These are phyloP conservation scores for Penstemon newberryi DNA, from an alignment of 257 asterid genomes.

Conservation along the genomic window DNA sequence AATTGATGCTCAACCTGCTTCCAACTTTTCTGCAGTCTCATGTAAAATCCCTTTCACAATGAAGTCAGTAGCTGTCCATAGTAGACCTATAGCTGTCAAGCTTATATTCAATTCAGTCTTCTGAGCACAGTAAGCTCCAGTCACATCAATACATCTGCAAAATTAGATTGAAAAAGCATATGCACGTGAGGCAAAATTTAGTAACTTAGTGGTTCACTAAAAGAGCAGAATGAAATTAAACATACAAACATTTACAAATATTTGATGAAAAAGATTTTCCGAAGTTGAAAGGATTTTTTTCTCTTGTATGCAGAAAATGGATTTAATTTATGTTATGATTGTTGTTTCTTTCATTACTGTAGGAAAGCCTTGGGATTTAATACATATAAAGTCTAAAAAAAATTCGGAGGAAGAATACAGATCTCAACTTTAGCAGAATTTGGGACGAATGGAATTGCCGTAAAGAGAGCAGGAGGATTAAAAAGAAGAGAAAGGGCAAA, in stretches of 20 bases:
- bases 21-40: constrained; percentile 50
- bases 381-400: too few relatives aligned
- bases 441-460: too few relatives aligned
- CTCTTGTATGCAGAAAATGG: constrained; percentile 13
- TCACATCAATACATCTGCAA: constrained; percentile 90
- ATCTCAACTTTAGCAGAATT: too few relatives aligned
- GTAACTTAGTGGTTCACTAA: constrained; percentile 4
- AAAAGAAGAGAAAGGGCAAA: too few relatives aligned
- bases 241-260: not conserved
- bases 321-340: constrained; percentile 1
- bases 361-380: too few relatives aligned
- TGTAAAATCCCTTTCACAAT: constrained; percentile 66
- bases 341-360: constrained; percentile 6
- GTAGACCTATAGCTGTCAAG: constrained; percentile 89
- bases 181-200: constrained; percentile 23
- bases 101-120: constrained; percentile 91
- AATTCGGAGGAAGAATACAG: too few relatives aligned
- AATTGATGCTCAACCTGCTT: constrained; percentile 51
- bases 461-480: too few relatives aligned
- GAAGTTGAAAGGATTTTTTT: constrained; percentile 17
- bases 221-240: constrained; percentile 1
- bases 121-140: constrained; percentile 95
- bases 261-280: not conserved
- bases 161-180: constrained; percentile 27
- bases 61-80: constrained; percentile 96